Percentiles rank a stretch among this genome's conserved stretches.
Evolutionary conservation across 2,329 filamentous ascomycete species (phyloP).

Genomic region (Fusarium sp.): DNA sequence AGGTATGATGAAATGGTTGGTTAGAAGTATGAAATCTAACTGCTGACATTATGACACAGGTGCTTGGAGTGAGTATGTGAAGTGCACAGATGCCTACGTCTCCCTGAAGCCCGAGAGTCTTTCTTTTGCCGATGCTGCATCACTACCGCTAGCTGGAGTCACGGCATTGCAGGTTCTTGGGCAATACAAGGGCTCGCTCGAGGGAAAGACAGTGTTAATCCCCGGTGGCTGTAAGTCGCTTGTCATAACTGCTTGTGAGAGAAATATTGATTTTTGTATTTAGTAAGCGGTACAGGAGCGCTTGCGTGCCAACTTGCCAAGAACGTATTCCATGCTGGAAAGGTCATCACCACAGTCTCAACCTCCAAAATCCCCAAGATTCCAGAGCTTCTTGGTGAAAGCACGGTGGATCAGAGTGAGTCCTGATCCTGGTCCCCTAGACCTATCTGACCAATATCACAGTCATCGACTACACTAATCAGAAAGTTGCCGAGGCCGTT

Average conservation of each 20-base stretch:
- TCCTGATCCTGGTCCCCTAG: rapidly evolving
- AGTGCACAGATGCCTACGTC: background rate
- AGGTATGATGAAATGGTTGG: background rate
- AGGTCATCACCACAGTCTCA: background rate
- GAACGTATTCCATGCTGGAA: background rate
- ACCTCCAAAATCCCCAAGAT: background rate
- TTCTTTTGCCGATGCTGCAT: background rate
- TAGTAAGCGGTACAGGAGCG: background rate
- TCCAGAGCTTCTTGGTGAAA: background rate
- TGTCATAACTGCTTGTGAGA: rapidly evolving
- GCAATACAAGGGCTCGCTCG: background rate
- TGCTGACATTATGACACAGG: background rate
- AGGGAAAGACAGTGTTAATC: background rate
- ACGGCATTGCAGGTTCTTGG: background rate
- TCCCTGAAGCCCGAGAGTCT: background rate
- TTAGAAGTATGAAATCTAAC: background rate
- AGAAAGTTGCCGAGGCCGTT: rapidly evolving
- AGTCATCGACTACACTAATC: background rate
- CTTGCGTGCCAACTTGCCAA: background rate
- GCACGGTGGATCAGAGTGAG: background rate
- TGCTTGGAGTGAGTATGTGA: background rate
- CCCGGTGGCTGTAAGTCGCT: background rate
- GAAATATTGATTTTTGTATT: background rate
- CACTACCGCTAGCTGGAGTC: background rate
- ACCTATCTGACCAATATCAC: rapidly evolving